Evolutionary conservation across 768 basidiomycete genomes (phyloP), one percentile per base, ranked within the genome.

Genomic region (Pleurotus salmoneostramineus): DNA sequence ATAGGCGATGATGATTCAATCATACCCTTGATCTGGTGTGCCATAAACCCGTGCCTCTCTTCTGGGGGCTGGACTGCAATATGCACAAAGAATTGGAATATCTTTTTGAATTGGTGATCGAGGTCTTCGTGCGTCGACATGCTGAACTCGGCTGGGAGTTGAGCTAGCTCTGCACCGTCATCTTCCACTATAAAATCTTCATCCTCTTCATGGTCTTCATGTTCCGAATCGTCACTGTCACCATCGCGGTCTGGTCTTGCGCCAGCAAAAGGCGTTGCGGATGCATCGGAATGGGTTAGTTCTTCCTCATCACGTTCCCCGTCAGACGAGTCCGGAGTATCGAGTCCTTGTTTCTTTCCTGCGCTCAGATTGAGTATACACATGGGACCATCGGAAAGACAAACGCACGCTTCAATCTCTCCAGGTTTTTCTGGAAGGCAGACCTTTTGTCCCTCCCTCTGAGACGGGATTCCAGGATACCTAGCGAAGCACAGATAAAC

Each of bases 11-110:
- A 27, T 37, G 33, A 5, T 17, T 37, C 14, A 17, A 43, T 66
- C 71, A 57, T 58, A 85, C 88, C 76, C 70, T 78, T 74, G 57
- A 84, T 70, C 52, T 75, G 76, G 17, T 73, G 62, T 60, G 80
- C 67, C 81, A 89, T 83, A 63, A 84, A 87, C 5, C 70, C 63
- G 48, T 72, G 74, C 15, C 91, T 77, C 47, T 84, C 75, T 3
- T 68, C 69, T 14, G 75, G 68, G 4, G 82, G 76, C 34, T 75
- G 82, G 33, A 91, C 84, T 37, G 89, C 88, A 43, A 95, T 73
- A 62, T 94, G 86, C 10, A 94, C 89, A 61, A 94, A 90, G 32
- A 94, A 81, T 66, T 96, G 93, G 62, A 91, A 93, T 45, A 94
- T 78, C 40, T 89, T 86, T 72, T 93, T 94, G 81, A 93, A 93